Percentiles rank a stretch among this genome's conserved stretches.
These are phyloP conservation scores for Aspergillus sp. DNA, from an alignment of 2,329 filamentous ascomycete species.

Conservation along the genomic window DNA sequence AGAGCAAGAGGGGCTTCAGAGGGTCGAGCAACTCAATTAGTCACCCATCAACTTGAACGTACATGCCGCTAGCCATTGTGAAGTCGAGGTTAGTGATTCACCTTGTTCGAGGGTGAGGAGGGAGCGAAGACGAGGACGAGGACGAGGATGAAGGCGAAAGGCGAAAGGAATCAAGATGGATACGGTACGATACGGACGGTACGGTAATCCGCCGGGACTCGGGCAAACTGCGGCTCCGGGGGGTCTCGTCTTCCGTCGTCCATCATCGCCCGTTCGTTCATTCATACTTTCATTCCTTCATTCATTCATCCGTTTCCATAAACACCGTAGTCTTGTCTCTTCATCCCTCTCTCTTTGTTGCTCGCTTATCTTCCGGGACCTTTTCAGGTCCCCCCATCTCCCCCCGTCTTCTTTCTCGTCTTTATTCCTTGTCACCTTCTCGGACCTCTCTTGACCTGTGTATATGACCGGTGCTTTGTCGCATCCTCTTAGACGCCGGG, in stretches of 20 bases:
- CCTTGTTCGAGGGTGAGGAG: background rate
- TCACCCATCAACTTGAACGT: background rate
- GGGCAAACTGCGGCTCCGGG: background rate
- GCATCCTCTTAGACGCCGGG: background rate
- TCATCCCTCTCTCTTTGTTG: background rate
- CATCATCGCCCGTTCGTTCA: background rate
- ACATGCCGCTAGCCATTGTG: constrained; percentile 4
- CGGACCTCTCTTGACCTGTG: background rate
- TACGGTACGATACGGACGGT: no score
- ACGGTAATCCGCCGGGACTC: background rate
- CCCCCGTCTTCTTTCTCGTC: background rate
- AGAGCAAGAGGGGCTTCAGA: background rate
- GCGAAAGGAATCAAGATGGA: no score
- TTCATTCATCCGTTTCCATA: background rate
- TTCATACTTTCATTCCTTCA: background rate
- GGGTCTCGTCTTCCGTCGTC: background rate
- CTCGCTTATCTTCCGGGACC: background rate
- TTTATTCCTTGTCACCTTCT: background rate
- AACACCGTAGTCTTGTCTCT: background rate
- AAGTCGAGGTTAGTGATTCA: background rate
- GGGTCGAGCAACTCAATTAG: background rate
- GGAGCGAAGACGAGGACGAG: background rate
- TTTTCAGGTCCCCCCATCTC: background rate
- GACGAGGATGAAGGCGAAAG: background rate
- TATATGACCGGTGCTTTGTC: background rate